Conservation (phyloP, 768 basidiomycete species). For the Macrolepiota albuminosa region DNA sequence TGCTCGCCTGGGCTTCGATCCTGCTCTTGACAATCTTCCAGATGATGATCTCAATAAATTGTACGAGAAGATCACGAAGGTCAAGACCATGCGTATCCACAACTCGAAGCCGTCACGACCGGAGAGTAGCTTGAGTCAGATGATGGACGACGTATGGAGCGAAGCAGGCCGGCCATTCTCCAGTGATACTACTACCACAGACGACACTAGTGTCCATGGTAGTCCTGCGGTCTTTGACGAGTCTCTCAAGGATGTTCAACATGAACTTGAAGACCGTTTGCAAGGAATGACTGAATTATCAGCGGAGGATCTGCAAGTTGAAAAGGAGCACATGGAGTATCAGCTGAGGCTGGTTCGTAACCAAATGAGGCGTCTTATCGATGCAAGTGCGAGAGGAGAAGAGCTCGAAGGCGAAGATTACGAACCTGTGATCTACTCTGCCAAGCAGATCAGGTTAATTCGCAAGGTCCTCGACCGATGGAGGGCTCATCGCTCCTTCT, state of each 20-base stretch:
- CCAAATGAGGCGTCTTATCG: conserved; percentile 79
- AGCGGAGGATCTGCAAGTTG: conserved; percentile 77
- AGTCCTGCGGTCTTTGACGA: conserved; percentile 63
- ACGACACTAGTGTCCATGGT: conserved; percentile 73
- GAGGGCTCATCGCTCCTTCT: conserved; percentile 80
- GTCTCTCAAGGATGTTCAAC: conserved; percentile 65
- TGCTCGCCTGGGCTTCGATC: conserved; percentile 80
- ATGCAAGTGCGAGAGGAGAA: conserved; percentile 76
- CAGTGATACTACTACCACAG: conserved; percentile 68
- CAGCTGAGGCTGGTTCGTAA: conserved; percentile 75
- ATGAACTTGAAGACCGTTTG: conserved; percentile 68
- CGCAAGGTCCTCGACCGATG: conserved; percentile 81
- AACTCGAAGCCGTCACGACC: conserved; percentile 70
- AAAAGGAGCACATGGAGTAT: conserved; percentile 91
- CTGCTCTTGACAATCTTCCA: conserved; percentile 85
- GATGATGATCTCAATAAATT: conserved; percentile 94
- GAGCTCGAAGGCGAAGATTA: conserved; percentile 59
- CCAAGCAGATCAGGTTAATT: conserved; percentile 76
- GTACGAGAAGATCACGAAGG: conserved; percentile 91
- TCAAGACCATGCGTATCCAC: conserved; percentile 83
- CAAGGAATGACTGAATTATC: conserved; percentile 50
- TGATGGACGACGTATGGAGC: conserved; percentile 81
- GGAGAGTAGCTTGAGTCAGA: conserved; percentile 83
- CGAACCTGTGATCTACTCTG: conserved; percentile 81
- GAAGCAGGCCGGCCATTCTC: conserved; percentile 77